Conservation (phyloP, 305 asterid genomes). For the Fraxinus floribunda region DNA sequence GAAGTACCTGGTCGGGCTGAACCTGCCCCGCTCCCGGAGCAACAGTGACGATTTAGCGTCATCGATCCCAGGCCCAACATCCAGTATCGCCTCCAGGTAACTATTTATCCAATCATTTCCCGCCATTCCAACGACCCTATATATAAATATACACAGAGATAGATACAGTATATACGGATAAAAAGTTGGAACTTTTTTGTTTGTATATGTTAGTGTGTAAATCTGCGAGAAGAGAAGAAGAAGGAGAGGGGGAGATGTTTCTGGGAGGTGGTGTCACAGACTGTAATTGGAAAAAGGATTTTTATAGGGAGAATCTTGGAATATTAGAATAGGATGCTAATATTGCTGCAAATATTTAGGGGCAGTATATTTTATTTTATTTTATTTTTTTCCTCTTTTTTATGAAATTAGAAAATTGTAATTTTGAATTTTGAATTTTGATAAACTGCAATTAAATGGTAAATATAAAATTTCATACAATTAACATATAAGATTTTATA, state of each 20-base stretch:
- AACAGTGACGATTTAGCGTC: conserved; percentile 65
- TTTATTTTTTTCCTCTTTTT: not conserved
- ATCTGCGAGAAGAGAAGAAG: not conserved
- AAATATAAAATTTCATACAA: not conserved
- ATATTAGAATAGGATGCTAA: conserved; percentile 3
- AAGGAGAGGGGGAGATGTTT: conserved; percentile 4
- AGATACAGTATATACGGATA: not conserved
- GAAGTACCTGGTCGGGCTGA: conserved; percentile 91
- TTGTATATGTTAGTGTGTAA: not conserved
- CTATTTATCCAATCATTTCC: conserved; percentile 97
- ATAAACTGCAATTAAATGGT: not conserved
- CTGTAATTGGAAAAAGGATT: conserved; percentile 11
- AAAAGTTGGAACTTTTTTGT: conserved; percentile 8
- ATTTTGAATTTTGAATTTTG: not conserved
- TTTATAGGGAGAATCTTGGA: conserved; percentile 24
- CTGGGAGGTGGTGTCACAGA: conserved; percentile 19
- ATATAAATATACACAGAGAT: not conserved
- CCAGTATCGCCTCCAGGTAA: conserved; percentile 86
- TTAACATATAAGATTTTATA: not conserved
- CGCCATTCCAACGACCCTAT: conserved; percentile 52
- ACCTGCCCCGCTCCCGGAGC: conserved; percentile 88
- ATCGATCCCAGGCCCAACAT: conserved; percentile 74
- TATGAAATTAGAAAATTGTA: not conserved
- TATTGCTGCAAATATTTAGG: not conserved
- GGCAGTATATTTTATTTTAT: not conserved